Evolutionary conservation across 306 rosid species (phyloP).

Genomic region (Cucurbita argyrosperma): DNA sequence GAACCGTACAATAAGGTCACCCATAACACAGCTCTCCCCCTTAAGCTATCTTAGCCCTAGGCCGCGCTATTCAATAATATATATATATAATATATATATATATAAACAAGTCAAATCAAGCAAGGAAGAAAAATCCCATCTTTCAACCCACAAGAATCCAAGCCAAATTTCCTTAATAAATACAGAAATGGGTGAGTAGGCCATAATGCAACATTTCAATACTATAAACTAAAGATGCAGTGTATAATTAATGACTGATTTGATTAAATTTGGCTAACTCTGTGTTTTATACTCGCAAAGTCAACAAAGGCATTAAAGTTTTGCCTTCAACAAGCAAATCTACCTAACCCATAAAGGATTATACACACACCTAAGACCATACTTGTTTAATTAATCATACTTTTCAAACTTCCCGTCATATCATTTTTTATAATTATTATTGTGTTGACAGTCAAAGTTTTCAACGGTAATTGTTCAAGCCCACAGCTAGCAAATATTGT

Average conservation of each 20-base stretch:
- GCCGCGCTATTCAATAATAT: too few species aligned
- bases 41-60: too few species aligned
- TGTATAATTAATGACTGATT: neutral
- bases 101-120: neutral
- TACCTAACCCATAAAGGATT: conserved; percentile 1
- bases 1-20: too few species aligned
- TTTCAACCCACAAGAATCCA: neutral
- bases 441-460: neutral
- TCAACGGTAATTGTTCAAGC: too few species aligned
- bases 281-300: neutral
- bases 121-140: neutral
- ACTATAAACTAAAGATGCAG: neutral
- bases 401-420: neutral
- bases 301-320: neutral
- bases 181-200: neutral
- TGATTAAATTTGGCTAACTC: neutral
- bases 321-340: neutral
- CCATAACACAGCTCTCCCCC: too few species aligned
- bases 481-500: too few species aligned
- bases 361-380: neutral
- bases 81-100: too few species aligned
- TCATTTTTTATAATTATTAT: neutral
- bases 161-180: neutral
- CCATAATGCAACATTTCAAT: neutral
- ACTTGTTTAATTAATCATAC: neutral